Percentiles rank a stretch among this genome's conserved stretches.
Conservation (phyloP, 2,329 filamentous ascomycete genomes). For the Tricladium varicosporioides region DNA sequence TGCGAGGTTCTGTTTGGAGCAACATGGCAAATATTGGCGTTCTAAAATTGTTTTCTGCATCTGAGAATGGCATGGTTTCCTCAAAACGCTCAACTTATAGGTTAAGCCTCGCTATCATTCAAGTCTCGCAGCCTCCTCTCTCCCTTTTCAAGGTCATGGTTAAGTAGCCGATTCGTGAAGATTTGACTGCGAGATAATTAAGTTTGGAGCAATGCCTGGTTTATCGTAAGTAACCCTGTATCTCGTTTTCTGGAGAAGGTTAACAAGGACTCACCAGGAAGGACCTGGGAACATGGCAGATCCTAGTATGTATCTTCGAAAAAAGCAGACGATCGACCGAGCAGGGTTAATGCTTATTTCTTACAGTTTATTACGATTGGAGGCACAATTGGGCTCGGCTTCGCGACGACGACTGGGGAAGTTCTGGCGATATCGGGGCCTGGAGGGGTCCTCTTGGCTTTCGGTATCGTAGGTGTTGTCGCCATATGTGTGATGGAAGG, state of each 20-base stretch:
- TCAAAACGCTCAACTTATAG: too few relatives aligned
- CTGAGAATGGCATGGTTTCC: too few relatives aligned
- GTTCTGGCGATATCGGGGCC: constrained; percentile 11
- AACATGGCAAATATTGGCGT: background rate
- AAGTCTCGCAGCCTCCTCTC: background rate
- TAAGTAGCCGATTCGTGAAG: background rate
- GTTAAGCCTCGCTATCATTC: background rate
- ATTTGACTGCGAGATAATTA: background rate
- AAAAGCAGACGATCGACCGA: background rate
- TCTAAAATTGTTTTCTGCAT: background rate
- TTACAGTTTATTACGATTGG: constrained; percentile 10
- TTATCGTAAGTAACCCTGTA: background rate
- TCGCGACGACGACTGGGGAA: constrained; percentile 4
- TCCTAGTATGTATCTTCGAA: background rate
- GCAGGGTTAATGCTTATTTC: background rate
- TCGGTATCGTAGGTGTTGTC: constrained; percentile 2
- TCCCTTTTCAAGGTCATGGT: background rate
- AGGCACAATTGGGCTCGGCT: constrained; percentile 13
- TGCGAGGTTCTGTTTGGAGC: background rate
- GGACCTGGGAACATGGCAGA: constrained; percentile 5
- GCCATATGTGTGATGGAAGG: constrained; percentile 15
- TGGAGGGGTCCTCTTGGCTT: constrained; percentile 5
- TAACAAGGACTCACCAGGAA: background rate
- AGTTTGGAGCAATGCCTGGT: background rate
- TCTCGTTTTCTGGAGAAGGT: background rate